These are phyloP conservation scores for Neurospora sp. DNA, from an alignment of 495 filamentous ascomycete species.

Conservation along the genomic window DNA sequence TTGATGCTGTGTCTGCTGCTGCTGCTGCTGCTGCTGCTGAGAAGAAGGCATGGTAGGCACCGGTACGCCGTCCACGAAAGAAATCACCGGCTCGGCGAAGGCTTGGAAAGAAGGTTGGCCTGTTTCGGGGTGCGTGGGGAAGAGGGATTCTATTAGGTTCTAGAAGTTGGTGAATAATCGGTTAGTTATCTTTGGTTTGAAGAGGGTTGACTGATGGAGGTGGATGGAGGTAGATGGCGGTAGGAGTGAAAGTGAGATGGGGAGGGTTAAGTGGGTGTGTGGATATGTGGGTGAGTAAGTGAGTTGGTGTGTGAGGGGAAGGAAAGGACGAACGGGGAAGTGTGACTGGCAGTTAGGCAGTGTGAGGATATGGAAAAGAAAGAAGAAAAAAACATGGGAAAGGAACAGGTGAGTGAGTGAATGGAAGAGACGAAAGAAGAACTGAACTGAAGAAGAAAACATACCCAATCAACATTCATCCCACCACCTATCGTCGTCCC, in stretches of 20 bases:
- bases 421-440: too few relatives aligned
- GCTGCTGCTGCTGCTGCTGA: not conserved
- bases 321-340: too few relatives aligned
- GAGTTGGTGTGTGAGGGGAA: not conserved
- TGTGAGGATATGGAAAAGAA: not conserved
- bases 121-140: conserved; percentile 27
- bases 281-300: too few relatives aligned
- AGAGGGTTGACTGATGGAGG: too few relatives aligned
- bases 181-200: too few relatives aligned
- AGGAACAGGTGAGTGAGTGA: not conserved
- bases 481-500: not conserved
- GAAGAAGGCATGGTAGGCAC: not conserved
- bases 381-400: not conserved
- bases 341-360: not conserved
- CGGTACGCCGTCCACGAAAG: not conserved
- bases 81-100: conserved; percentile 17
- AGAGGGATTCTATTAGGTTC: conserved; percentile 23
- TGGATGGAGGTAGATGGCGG: too few relatives aligned
- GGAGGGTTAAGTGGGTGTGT: too few relatives aligned
- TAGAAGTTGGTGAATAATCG: too few relatives aligned
- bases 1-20: not conserved
- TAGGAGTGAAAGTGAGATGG: too few relatives aligned
- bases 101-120: conserved; percentile 25
- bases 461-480: not conserved
- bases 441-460: not conserved